Evolutionary conservation across 2,329 filamentous ascomycete genomes (phyloP).

Genomic region (Cryphonectria carpinicola): DNA sequence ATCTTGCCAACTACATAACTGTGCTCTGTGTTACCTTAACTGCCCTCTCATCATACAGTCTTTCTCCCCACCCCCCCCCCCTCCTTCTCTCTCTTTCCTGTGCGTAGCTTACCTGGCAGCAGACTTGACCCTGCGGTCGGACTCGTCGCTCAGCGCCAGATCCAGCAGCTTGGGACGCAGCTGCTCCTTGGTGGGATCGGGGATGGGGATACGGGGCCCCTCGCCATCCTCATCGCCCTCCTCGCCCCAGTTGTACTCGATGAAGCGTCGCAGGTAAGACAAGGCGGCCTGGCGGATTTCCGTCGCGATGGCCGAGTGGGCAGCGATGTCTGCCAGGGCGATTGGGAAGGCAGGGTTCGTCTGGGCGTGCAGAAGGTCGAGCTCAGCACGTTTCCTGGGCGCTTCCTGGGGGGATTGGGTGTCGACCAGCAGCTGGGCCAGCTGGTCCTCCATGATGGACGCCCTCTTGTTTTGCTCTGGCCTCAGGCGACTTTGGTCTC

Average conservation of each 20-base stretch:
- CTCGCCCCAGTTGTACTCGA: slow-evolving; percentile 81
- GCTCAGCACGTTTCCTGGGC: slow-evolving; percentile 84
- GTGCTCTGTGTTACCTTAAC: slow-evolving; percentile 25
- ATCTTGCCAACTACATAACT: slow-evolving; percentile 88
- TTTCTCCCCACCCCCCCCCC: too few species aligned
- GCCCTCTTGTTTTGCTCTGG: slow-evolving; percentile 3
- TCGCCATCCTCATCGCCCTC: slow-evolving; percentile 66
- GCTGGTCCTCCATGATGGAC: slow-evolving; percentile 82
- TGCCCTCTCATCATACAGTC: slow-evolving; percentile 18
- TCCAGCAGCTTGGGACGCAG: slow-evolving; percentile 77
- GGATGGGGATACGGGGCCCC: slow-evolving; percentile 63
- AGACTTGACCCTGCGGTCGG: slow-evolving; percentile 84
- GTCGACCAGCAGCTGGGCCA: slow-evolving; percentile 84
- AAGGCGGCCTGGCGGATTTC: slow-evolving; percentile 84
- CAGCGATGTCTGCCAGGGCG: slow-evolving; percentile 79
- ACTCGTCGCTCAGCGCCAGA: slow-evolving; percentile 72
- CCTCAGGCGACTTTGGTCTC: background rate
- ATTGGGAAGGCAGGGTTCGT: slow-evolving; percentile 73
- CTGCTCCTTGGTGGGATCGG: slow-evolving; percentile 72
- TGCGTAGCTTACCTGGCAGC: slow-evolving; percentile 72
- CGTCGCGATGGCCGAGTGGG: slow-evolving; percentile 72
- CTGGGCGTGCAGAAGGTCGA: slow-evolving; percentile 75
- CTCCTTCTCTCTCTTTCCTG: background rate
- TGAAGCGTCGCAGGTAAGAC: slow-evolving; percentile 78
- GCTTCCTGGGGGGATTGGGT: slow-evolving; percentile 78